Conservation (phyloP, 2,329 filamentous ascomycete genomes). For the Trichoderma sp. region DNA sequence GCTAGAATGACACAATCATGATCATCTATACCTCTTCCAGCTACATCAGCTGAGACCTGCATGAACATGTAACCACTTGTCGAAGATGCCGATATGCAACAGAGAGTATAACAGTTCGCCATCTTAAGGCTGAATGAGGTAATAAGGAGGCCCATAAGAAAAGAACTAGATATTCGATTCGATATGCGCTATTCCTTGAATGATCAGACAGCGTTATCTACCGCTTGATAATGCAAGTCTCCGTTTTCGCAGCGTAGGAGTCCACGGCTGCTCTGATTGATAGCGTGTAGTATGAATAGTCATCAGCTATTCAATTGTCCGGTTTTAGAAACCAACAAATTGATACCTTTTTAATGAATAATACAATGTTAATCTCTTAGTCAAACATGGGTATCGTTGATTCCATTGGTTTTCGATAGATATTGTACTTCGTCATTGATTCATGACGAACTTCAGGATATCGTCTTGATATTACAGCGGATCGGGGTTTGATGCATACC, state of each 20-base stretch:
- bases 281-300: too few species aligned
- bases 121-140: background rate
- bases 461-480: background rate
- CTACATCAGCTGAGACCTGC: background rate
- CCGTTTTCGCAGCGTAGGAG: constrained; percentile 1
- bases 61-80: background rate
- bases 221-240: background rate
- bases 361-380: background rate
- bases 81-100: background rate
- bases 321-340: too few species aligned
- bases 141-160: background rate
- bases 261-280: too few species aligned
- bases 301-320: too few species aligned
- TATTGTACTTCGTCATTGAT: background rate
- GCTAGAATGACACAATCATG: background rate
- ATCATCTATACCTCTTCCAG: background rate
- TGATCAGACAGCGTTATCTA: background rate
- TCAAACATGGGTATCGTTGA: background rate
- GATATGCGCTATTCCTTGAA: background rate
- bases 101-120: background rate
- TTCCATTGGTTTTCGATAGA: background rate
- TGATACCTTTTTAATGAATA: background rate
- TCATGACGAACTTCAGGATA: background rate
- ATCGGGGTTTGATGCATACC: background rate
- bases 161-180: background rate